A percentile compares a stretch with the other conserved stretches of the same genome.
Conservation (phyloP, 2,329 filamentous ascomycete genomes). For the Calonectria henricotiae region DNA sequence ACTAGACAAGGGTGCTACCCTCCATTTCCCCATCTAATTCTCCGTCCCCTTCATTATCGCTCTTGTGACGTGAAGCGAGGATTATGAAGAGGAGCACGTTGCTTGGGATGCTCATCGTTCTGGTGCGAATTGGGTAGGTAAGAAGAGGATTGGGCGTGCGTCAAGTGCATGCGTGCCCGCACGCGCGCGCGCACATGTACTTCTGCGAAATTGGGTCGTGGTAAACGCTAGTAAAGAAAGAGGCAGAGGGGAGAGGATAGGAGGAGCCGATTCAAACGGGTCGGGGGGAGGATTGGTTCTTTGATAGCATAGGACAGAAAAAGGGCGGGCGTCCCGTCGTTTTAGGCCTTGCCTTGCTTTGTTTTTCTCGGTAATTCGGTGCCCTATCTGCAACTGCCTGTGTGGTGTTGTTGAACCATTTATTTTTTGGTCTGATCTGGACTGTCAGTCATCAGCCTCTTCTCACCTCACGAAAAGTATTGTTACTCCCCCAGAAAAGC, state of each 20-base stretch:
- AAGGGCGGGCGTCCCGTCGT: constrained; percentile 20
- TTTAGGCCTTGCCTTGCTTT: constrained; percentile 20
- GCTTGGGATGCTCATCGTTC: constrained; percentile 23
- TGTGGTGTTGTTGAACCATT: constrained; percentile 27
- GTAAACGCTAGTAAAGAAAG: constrained; percentile 22
- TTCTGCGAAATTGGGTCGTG: constrained; percentile 25
- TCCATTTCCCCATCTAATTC: constrained; percentile 33
- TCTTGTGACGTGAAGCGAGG: constrained; percentile 24
- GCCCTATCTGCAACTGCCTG: constrained; percentile 25
- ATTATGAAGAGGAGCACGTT: constrained; percentile 30
- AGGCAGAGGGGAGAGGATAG: constrained; percentile 9
- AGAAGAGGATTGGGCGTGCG: constrained; percentile 24
- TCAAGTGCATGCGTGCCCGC: constrained; percentile 22
- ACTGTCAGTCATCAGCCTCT: constrained; percentile 25
- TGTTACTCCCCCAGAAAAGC: constrained; percentile 20
- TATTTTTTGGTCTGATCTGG: constrained; percentile 26
- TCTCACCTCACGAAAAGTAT: constrained; percentile 25
- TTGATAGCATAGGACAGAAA: constrained; percentile 26
- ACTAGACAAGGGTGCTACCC: constrained; percentile 15
- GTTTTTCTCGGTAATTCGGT: constrained; percentile 22
- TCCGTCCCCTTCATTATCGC: constrained; percentile 30
- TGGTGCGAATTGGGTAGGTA: constrained; percentile 27
- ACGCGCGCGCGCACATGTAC: constrained; percentile 20
- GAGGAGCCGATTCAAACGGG: constrained; percentile 15
- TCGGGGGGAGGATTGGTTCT: constrained; percentile 19